phyloP scores from a whole-genome alignment of 148 eudicot genomes.

The Simmondsia chinensis region DNA sequence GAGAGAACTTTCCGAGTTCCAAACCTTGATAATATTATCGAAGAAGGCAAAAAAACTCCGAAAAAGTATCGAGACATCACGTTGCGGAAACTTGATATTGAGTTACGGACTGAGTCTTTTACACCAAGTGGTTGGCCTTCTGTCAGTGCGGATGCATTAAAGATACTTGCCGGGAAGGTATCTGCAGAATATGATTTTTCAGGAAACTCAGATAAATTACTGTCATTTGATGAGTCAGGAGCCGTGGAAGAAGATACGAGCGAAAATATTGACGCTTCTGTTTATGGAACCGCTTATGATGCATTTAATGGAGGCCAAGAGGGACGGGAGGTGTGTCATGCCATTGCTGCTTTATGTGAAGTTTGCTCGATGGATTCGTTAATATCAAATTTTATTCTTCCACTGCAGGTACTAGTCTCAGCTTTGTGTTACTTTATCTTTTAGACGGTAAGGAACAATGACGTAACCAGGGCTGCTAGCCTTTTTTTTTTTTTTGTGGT shows the following conservation, averaged over 20 bases:
- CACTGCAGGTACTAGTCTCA: constrained; percentile 59
- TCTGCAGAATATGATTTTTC: constrained; percentile 68
- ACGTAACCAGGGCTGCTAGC: no score
- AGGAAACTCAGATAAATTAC: constrained; percentile 24
- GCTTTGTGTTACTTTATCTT: not conserved
- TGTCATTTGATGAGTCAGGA: constrained; percentile 11
- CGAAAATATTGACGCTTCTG: constrained; percentile 29
- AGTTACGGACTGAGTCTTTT: constrained; percentile 47
- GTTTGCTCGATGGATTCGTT: constrained; percentile 88
- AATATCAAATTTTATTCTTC: constrained; percentile 95
- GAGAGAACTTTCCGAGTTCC: constrained; percentile 62
- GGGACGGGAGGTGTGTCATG: constrained; percentile 93
- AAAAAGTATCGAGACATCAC: constrained; percentile 57
- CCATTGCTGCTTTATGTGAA: constrained; percentile 91
- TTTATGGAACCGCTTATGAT: constrained; percentile 78
- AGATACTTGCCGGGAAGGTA: constrained; percentile 80
- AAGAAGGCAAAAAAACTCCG: constrained; percentile 80
- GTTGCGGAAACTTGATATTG: constrained; percentile 36
- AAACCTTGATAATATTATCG: constrained; percentile 67
- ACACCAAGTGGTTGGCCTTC: constrained; percentile 98
- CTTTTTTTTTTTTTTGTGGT: no score
- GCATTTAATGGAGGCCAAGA: constrained; percentile 72
- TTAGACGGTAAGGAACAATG: no score
- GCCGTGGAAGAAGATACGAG: not conserved
- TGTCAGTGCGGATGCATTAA: constrained; percentile 73